Evolutionary conservation across 352 stramenopile species (phyloP).

Genomic region (Phytopythium ostracodes): DNA sequence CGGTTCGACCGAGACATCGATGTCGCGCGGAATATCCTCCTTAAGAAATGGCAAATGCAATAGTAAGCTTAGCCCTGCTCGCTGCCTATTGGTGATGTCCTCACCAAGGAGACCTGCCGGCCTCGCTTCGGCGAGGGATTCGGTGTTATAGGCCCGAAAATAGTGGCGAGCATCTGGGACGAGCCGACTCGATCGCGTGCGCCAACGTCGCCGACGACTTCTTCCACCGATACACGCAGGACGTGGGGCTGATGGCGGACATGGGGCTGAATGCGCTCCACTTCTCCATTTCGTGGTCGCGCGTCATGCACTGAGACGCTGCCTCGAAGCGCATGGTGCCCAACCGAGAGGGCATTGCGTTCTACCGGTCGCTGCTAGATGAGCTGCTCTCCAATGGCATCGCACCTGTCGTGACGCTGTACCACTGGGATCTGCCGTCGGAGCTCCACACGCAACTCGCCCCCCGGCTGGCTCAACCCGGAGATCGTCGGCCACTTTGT

Average conservation of each 20-base stretch:
- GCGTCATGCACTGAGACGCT: slow-evolving; percentile 77
- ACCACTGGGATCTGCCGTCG: slow-evolving; percentile 42
- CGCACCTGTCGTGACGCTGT: slow-evolving; percentile 86
- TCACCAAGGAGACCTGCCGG: too few relatives aligned
- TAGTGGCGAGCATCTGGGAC: slow-evolving; percentile 92
- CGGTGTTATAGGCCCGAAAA: too few relatives aligned
- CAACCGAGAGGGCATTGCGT: slow-evolving; percentile 77
- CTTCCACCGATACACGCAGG: slow-evolving; percentile 67
- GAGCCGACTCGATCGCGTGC: slow-evolving; percentile 72
- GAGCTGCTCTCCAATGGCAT: slow-evolving; percentile 56
- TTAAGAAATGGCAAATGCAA: too few relatives aligned
- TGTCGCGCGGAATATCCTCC: too few relatives aligned
- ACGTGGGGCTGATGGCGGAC: slow-evolving; percentile 86
- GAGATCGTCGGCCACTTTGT: slow-evolving; percentile 61
- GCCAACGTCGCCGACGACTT: slow-evolving; percentile 90
- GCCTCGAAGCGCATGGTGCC: slow-evolving; percentile 31
- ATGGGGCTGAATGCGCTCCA: slow-evolving; percentile 85
- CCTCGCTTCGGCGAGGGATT: too few relatives aligned
- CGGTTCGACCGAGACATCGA: too few relatives aligned
- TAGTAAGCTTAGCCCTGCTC: too few relatives aligned
- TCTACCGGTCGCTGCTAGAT: slow-evolving; percentile 90
- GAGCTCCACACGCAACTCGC: slow-evolving; percentile 62
- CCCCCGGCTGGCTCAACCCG: slow-evolving; percentile 37
- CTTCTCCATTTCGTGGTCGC: slow-evolving; percentile 89
- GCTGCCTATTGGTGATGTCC: too few relatives aligned